These are phyloP conservation scores for Huntiella omanensis DNA, from an alignment of 2,329 filamentous ascomycete species.

Conservation along the genomic window DNA sequence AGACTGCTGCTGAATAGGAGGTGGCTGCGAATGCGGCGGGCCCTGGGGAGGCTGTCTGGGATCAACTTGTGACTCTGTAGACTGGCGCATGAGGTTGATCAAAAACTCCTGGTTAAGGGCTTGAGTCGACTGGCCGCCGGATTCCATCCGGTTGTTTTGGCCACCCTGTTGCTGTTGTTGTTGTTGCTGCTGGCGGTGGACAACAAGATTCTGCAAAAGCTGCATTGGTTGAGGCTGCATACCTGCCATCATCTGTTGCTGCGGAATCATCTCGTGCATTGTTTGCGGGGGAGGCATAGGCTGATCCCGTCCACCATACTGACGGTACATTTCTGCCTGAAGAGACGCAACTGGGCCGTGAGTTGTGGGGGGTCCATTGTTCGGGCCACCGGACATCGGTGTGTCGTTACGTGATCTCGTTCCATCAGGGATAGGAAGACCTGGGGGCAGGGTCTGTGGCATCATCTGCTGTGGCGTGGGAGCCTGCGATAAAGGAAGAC, in stretches of 20 bases:
- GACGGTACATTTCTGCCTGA: constrained; percentile 8
- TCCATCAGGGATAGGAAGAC: constrained; percentile 10
- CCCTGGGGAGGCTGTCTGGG: constrained; percentile 30
- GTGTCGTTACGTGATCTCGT: constrained; percentile 5
- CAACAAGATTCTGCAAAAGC: constrained; percentile 40
- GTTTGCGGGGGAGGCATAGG: constrained; percentile 15
- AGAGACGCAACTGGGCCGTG: constrained; percentile 2
- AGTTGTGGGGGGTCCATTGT: background rate
- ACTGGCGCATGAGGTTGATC: constrained; percentile 56
- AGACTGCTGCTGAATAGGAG: constrained; percentile 13
- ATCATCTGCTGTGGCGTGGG: constrained; percentile 20
- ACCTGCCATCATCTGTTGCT: constrained; percentile 24
- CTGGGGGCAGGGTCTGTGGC: constrained; percentile 19
- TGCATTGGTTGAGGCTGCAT: constrained; percentile 32
- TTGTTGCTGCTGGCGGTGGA: constrained; percentile 19
- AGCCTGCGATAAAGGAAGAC: background rate
- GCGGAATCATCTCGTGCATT: constrained; percentile 34
- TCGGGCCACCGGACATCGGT: background rate
- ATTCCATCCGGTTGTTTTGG: constrained; percentile 6
- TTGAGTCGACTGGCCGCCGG: constrained; percentile 18
- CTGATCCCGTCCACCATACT: constrained; percentile 17
- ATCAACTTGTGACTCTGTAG: constrained; percentile 29
- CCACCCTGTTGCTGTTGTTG: constrained; percentile 5
- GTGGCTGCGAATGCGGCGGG: constrained; percentile 28
- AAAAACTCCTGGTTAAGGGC: constrained; percentile 66